Evolutionary conservation across 2,329 filamentous ascomycete species (phyloP).

Genomic region (Blastomyces parvus): DNA sequence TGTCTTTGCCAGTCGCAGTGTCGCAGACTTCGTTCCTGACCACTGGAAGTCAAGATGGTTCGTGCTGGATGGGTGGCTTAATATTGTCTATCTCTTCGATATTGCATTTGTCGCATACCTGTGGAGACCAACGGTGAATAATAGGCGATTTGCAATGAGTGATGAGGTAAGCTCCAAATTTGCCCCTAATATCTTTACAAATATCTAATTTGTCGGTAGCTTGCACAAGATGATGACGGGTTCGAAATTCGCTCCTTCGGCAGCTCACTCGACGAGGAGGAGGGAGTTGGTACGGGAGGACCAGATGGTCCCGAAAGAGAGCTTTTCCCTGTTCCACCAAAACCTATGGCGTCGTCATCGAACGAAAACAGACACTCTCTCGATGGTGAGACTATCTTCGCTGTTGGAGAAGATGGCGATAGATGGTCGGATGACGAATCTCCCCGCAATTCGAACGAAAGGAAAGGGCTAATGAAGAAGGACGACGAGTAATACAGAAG

Average conservation of each 20-base stretch:
- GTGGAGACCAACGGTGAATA: constrained; percentile 94
- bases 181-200: neutral
- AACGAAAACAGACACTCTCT: constrained; percentile 50
- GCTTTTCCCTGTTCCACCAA: constrained; percentile 37
- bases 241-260: constrained; percentile 94
- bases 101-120: constrained; percentile 89
- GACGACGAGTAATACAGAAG: constrained; percentile 16
- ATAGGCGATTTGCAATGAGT: constrained; percentile 95
- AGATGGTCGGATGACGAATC: constrained; percentile 66
- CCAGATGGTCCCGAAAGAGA: constrained; percentile 26
- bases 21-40: constrained; percentile 84
- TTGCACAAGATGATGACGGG: constrained; percentile 95
- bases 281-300: constrained; percentile 34
- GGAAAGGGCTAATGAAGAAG: constrained; percentile 43
- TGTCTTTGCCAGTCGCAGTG: constrained; percentile 74
- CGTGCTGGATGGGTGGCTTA: constrained; percentile 92
- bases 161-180: constrained; percentile 58
- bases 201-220: constrained; percentile 37
- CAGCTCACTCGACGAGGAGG: constrained; percentile 59
- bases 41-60: constrained; percentile 99
- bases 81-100: constrained; percentile 89
- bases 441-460: constrained; percentile 42
- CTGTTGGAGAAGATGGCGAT: constrained; percentile 77
- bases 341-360: constrained; percentile 43
- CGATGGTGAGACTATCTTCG: constrained; percentile 93